phyloP scores from a whole-genome alignment of 805 yeast species.

The Saccharomyces cerevisiae region DNA sequence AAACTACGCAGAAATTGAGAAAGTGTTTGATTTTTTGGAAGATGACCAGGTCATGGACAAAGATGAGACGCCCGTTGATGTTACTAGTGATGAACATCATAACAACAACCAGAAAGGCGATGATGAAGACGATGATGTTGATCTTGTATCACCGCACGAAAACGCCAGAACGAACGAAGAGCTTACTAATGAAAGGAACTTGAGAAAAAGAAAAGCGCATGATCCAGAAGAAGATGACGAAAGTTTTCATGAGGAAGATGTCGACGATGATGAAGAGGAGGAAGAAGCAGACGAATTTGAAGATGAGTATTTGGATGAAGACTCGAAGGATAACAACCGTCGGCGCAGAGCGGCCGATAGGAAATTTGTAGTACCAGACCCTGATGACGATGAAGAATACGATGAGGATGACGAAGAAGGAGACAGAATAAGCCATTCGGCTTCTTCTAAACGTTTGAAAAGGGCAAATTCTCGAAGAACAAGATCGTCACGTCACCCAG shows the following conservation, averaged over 20 bases:
- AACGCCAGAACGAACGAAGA: slow-evolving; percentile 10
- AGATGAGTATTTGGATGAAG: slow-evolving; percentile 19
- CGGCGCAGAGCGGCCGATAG: slow-evolving; percentile 17
- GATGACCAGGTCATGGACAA: slow-evolving; percentile 13
- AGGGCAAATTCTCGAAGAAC: slow-evolving; percentile 5
- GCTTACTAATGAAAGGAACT: slow-evolving; percentile 1
- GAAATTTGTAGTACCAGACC: slow-evolving; percentile 26
- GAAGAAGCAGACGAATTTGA: slow-evolving; percentile 36
- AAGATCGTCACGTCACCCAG: not conserved
- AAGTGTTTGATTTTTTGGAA: slow-evolving; percentile 25
- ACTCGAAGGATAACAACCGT: slow-evolving; percentile 8
- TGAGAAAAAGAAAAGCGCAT: slow-evolving; percentile 6
- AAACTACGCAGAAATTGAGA: slow-evolving; percentile 32
- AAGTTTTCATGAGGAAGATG: slow-evolving; percentile 30
- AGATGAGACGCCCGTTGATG: slow-evolving; percentile 4
- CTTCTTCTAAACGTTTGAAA: not conserved
- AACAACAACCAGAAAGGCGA: slow-evolving; percentile 5
- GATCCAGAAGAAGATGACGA: slow-evolving; percentile 26
- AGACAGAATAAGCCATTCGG: not conserved
- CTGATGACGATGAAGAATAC: slow-evolving; percentile 26
- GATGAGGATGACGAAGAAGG: slow-evolving; percentile 24
- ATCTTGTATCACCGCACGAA: slow-evolving; percentile 5
- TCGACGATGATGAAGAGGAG: slow-evolving; percentile 28
- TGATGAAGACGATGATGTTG: slow-evolving; percentile 18
- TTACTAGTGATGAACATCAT: slow-evolving; percentile 3